Base-by-base conservation (phyloP, 257 asterid species). In the Asclepias syriaca region DNA sequence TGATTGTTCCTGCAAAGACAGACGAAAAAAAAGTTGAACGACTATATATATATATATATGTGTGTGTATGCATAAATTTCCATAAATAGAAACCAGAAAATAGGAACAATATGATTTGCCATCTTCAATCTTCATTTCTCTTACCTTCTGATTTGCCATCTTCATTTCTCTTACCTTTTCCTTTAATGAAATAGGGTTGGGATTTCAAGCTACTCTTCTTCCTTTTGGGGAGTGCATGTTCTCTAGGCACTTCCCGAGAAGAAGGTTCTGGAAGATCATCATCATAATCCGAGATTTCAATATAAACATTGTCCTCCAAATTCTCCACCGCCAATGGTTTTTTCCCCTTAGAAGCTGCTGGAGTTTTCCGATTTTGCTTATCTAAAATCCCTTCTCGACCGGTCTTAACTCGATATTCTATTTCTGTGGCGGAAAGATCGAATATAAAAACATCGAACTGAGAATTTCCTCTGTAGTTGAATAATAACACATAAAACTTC, bases 391-490 rank as follows among this genome's bases (percentile, higher is more conserved):
- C 7, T 15, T 9, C 8, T 13, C 0, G 19, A 11, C 14, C 6
- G 19, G 4, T 12, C 16, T 15, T 4, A 50, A 3, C 56, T 15
- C 0, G 27, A 19, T 54, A 54, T 18, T 54, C 27, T 1, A 54
- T 6, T 19, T 54, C 59, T 19, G 2, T 0, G 2, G 27, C 24
- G 0, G 59, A 19, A 6, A 10, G 27, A 51, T 81, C 85, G 60
- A 71, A 80, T 63, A 86, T 83, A 10, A 48, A 12, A 55, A 83
- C 85, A 58, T 56, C 24, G 51, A 86, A 84, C 19, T 45, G 67
- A 5, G 79, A 78, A 19, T 40, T 54, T 18, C 79, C 83, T 72
- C 1, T 1, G 9, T 51, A 51, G 7, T 1, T 72, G 18, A 84
- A 86, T 13, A 76, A 32, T n/a, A 86, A 57, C 9, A 84, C 69